Percentiles rank a stretch among this genome's conserved stretches.
phyloP scores from a whole-genome alignment of 371 early-diverging fungal species.

The Polyrhizophydium stewartii region DNA sequence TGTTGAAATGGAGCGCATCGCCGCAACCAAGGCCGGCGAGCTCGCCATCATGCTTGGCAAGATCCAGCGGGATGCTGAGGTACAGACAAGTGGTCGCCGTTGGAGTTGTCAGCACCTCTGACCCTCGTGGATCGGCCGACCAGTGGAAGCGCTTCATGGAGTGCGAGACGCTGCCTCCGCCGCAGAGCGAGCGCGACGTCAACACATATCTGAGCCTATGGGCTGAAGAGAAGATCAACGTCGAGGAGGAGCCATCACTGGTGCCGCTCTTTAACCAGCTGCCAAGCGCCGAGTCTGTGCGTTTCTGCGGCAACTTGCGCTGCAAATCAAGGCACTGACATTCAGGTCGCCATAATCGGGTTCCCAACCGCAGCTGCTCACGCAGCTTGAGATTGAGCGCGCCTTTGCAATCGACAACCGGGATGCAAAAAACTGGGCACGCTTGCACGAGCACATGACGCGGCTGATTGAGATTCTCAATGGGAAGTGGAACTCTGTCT shows the following conservation, averaged over 20 bases:
- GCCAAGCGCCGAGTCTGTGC: conserved; percentile 29
- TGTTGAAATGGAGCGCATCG: conserved; percentile 9
- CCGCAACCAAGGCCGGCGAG: conserved; percentile 5
- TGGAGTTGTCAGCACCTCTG: not conserved
- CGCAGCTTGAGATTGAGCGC: conserved; percentile 5
- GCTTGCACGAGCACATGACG: conserved; percentile 2
- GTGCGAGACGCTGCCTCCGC: conserved; percentile 40
- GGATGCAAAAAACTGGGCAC: not conserved
- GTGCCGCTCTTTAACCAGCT: conserved; percentile 18
- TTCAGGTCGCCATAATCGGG: too few relatives aligned
- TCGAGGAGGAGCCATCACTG: conserved; percentile 32
- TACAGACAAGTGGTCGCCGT: not conserved
- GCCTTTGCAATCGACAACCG: conserved; percentile 7
- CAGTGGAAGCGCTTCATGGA: conserved; percentile 40
- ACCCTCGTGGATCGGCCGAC: not conserved
- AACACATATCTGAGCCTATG: conserved; percentile 39
- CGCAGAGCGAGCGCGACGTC: conserved; percentile 36
- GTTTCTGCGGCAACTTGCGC: too few relatives aligned
- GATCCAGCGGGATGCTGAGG: not conserved
- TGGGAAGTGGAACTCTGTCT: conserved; percentile 34
- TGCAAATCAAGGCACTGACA: too few relatives aligned
- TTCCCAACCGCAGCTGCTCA: not conserved
- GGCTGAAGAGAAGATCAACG: conserved; percentile 24
- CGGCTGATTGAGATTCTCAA: conserved; percentile 21
- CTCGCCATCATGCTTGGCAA: not conserved